Base-by-base conservation (phyloP, 2,329 filamentous ascomycete genomes). In the Cladosporium sp. region DNA sequence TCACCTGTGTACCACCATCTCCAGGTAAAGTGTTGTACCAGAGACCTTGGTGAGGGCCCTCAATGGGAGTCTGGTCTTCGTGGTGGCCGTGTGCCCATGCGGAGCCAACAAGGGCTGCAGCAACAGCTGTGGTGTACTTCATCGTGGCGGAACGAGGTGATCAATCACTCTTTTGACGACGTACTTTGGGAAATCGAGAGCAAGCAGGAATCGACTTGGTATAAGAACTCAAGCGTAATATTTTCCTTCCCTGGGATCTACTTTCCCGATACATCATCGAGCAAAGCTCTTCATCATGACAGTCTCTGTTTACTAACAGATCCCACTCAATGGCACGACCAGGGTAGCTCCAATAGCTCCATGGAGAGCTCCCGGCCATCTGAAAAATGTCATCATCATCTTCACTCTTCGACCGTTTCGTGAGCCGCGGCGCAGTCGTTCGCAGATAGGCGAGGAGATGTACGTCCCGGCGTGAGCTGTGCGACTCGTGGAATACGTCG, bases 11-110 rank as follows among this genome's bases (percentile, higher is more conserved):
- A 57, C 90, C 90, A 24, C 90, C 90, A 73, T 94, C 90, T 35
- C 90, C 90, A 3, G 90, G 90, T 4, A 95, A 76, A 1, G 78
- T 85, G 71, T 90, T 93, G 73, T 93, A 95, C 90, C 90, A 95
- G 45, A 94, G 71, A 25, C 83, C 81, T 70, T 89, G 79, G 65
- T 87, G 87, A 40, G 90, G 90, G 0, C 90, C 90, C 25, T 81
- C 74, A 50, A 88, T 76, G 44, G 82, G 73, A 59, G 81, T 78
- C 70, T 91, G 86, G 45, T 83, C 76, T 56, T 77, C 77, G 59
- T 84, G 79, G 56, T 76, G 59, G 50, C 79, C 80, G 66, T 91
- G 88, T 55, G 84, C 85, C 56, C 78, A 70, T 22, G 76, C 83
- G 53, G 78, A 65, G 44, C 80, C 79, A 28, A 78, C 79, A n/a